Conservation (phyloP, 2,329 filamentous ascomycete species). For the Diplodia mutila region DNA sequence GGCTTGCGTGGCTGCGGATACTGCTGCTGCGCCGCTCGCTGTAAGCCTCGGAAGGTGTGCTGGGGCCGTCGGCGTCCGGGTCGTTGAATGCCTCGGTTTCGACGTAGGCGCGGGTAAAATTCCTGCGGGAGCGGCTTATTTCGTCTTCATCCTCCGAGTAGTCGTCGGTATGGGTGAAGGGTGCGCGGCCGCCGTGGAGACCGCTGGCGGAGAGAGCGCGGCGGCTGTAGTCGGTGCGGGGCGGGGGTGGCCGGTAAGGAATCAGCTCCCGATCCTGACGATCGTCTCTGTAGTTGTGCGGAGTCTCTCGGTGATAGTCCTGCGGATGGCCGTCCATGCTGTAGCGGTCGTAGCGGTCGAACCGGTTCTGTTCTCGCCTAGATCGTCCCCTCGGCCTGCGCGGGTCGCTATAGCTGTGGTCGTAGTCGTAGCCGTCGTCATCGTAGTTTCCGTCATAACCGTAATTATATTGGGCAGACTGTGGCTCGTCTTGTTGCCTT, state of each 20-base stretch:
- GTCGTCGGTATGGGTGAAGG: slow-evolving; percentile 15
- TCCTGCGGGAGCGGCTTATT: slow-evolving; percentile 13
- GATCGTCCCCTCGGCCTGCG: background rate
- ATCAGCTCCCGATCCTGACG: background rate
- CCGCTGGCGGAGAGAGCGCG: slow-evolving; percentile 22
- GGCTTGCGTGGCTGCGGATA: slow-evolving; percentile 8
- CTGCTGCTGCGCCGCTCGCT: slow-evolving; percentile 13
- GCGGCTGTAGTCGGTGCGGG: slow-evolving; percentile 9
- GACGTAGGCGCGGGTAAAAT: slow-evolving; percentile 24
- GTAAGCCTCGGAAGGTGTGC: slow-evolving; percentile 13
- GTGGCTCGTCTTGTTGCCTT: background rate
- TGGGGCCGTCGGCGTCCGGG: slow-evolving; percentile 4
- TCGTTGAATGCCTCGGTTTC: slow-evolving; percentile 24
- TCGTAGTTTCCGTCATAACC: slow-evolving; percentile 16
- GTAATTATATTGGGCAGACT: background rate
- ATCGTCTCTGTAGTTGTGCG: background rate
- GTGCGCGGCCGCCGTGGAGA: slow-evolving; percentile 13
- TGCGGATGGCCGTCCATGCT: background rate
- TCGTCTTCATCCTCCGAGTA: slow-evolving; percentile 22
- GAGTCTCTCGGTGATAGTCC: background rate
- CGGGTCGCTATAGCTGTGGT: slow-evolving; percentile 3
- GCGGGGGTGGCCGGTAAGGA: background rate
- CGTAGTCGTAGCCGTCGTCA: background rate
- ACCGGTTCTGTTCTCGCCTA: slow-evolving; percentile 11
- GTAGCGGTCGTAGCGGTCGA: slow-evolving; percentile 10